Base-by-base conservation (phyloP, 2,329 filamentous ascomycete species). In the Geoglossum cookeanum region DNA sequence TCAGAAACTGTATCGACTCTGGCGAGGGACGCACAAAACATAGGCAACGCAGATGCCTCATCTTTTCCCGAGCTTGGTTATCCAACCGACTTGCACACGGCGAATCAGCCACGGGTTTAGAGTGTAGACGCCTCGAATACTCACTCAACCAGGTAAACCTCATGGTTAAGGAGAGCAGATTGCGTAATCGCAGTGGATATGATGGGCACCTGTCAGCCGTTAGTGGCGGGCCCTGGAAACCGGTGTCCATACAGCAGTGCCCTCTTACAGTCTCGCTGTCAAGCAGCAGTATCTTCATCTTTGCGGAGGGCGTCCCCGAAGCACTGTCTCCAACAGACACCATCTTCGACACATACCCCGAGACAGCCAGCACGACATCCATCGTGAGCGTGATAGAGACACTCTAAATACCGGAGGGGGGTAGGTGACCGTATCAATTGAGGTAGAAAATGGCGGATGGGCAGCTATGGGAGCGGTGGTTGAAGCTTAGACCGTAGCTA, bases 201-300 rank as follows among this genome's bases (percentile, higher is more conserved):
- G 63, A 97, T 94, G 15, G 87, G 81, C 27, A 97, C 84, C 79
- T 81, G 63, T 22, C 57, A 44, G 39, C 58, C 58, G 60, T 62
- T 66, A 65, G 65, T 72, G 71, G 72, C 68, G 22, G 32, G 13
- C 47, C 47, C 8, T 8, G 17, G 32, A 57, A 35, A 22, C 15
- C 17, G 3, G 4, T n/a, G 35, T 2, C 8, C 17, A 51, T 35
- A 17, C 11, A 17, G 30, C 13, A 22, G 15, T 22, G 42, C n/a
- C 74, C 78, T 69, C 78, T 69, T 74, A 83, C 81, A 62, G 92
- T 98, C 71, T 97, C 92, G 71, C 81, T 84, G 70, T 98, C 92
- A 64, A 98, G 76, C 61, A 98, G 75, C 58, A 98, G 75, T 60
- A 97, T 92, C 81, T 98, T 98, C 92, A 98, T 98, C 75, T 96